Percentiles rank a stretch among this genome's conserved stretches.
Evolutionary conservation across 345 rosid species (phyloP).

Genomic region (Bruguiera sexangula): DNA sequence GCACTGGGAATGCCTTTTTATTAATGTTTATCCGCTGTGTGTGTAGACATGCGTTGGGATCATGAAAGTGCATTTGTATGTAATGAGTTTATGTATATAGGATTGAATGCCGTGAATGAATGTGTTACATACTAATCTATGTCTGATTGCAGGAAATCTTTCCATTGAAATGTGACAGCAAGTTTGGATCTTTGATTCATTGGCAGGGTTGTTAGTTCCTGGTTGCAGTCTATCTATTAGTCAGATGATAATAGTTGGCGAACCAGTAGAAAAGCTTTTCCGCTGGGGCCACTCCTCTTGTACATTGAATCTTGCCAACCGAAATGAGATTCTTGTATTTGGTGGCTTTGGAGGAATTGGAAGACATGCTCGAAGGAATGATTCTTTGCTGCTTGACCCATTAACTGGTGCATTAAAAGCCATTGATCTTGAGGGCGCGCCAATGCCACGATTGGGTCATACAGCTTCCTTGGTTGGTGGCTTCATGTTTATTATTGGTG

Average conservation of each 20-base stretch:
- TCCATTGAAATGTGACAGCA: slow-evolving; percentile 52
- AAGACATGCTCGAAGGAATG: slow-evolving; percentile 82
- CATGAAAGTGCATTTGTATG: too few relatives aligned
- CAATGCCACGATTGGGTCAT: slow-evolving; percentile 83
- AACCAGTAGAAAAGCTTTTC: slow-evolving; percentile 70
- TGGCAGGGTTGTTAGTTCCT: slow-evolving; percentile 58
- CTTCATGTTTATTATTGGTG: slow-evolving; percentile 71
- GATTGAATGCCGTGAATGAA: slow-evolving; percentile 20
- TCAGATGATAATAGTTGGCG: slow-evolving; percentile 47
- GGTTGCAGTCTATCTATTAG: slow-evolving; percentile 34
- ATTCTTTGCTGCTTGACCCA: slow-evolving; percentile 60
- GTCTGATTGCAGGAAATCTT: slow-evolving; percentile 60
- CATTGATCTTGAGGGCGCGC: slow-evolving; percentile 39
- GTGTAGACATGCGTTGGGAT: too few relatives aligned
- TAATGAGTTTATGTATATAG: too few relatives aligned
- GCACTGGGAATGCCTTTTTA: too few relatives aligned
- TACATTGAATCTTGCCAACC: slow-evolving; percentile 26
- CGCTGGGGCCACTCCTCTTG: slow-evolving; percentile 92
- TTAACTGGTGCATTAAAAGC: slow-evolving; percentile 41
- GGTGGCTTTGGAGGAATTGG: slow-evolving; percentile 97
- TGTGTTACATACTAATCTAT: slow-evolving; percentile 26
- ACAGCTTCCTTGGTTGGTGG: slow-evolving; percentile 67
- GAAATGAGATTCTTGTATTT: slow-evolving; percentile 49
- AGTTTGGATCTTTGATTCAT: slow-evolving; percentile 69
- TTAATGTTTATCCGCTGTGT: too few relatives aligned